Evolutionary conservation across 768 basidiomycete species (phyloP).

Genomic region (Pleurotus cornucopiae): DNA sequence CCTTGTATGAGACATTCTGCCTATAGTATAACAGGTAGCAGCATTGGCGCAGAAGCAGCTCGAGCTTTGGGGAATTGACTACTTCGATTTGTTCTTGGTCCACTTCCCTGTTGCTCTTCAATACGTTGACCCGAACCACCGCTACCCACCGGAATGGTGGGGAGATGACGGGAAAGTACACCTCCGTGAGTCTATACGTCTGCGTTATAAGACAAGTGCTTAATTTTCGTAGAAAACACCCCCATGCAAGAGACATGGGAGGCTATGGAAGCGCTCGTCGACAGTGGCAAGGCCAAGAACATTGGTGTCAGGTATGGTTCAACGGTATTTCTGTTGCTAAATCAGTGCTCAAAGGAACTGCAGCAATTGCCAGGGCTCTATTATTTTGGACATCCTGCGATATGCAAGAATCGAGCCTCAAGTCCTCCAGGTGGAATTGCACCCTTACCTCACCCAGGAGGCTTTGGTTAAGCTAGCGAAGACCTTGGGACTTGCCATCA

Average conservation of each 20-base stretch:
- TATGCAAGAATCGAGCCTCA: slow-evolving; percentile 75
- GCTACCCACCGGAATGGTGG: slow-evolving; percentile 53
- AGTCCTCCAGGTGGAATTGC: slow-evolving; percentile 66
- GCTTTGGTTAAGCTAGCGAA: slow-evolving; percentile 54
- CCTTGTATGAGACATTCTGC: neutral
- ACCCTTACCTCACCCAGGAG: slow-evolving; percentile 66
- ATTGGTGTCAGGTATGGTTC: slow-evolving; percentile 65
- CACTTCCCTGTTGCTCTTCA: slow-evolving; percentile 84
- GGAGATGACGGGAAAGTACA: slow-evolving; percentile 4
- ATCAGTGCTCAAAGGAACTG: slow-evolving; percentile 3
- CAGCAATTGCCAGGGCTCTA: slow-evolving; percentile 71
- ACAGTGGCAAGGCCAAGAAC: slow-evolving; percentile 66
- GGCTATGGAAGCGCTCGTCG: slow-evolving; percentile 77
- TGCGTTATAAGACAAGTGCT: neutral
- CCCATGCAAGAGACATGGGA: slow-evolving; percentile 82
- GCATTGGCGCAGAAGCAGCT: slow-evolving; percentile 60
- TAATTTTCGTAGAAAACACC: slow-evolving; percentile 38
- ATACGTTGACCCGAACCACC: slow-evolving; percentile 82
- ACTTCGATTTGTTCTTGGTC: slow-evolving; percentile 77
- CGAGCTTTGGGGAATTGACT: slow-evolving; percentile 77
- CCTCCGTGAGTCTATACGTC: slow-evolving; percentile 38
- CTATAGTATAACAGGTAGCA: slow-evolving; percentile 40
- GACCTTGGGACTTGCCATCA: slow-evolving; percentile 53
- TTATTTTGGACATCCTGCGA: slow-evolving; percentile 72
- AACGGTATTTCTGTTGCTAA: neutral